Percentiles rank a stretch among this genome's conserved stretches.
Conservation (phyloP, 1,284 basidiomycete genomes). For the Boletellus deceptivus region DNA sequence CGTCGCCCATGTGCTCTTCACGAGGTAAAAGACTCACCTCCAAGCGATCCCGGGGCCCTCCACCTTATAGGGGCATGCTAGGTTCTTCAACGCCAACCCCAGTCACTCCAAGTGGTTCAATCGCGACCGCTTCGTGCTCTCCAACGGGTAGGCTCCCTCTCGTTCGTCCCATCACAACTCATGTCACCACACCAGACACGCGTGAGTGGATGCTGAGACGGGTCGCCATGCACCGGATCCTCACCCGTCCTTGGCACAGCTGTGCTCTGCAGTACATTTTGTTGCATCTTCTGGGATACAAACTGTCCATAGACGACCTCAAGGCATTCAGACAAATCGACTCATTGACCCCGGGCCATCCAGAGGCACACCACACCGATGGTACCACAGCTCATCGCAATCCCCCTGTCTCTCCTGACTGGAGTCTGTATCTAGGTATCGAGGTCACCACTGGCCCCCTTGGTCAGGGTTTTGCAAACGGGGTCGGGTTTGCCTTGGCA, state of each 20-base stretch:
- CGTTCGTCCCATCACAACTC: conserved; percentile 5
- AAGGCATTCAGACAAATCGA: conserved; percentile 85
- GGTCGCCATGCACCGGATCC: neutral
- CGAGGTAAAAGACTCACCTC: conserved; percentile 45
- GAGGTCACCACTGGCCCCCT: conserved; percentile 97
- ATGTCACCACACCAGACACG: conserved; percentile 49
- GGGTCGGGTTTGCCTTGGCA: conserved; percentile 90
- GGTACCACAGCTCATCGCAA: conserved; percentile 41
- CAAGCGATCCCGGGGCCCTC: neutral
- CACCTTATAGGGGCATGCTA: conserved; percentile 30
- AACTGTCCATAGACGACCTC: conserved; percentile 81
- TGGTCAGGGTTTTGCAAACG: conserved; percentile 92
- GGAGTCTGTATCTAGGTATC: conserved; percentile 48
- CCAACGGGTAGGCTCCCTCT: conserved; percentile 58
- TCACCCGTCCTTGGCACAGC: conserved; percentile 38
- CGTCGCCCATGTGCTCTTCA: conserved; percentile 84
- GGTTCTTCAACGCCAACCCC: conserved; percentile 85
- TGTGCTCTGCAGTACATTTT: conserved; percentile 85
- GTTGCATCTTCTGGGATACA: conserved; percentile 83
- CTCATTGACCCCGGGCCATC: conserved; percentile 90
- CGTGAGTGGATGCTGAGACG: conserved; percentile 43
- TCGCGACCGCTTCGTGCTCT: conserved; percentile 86
- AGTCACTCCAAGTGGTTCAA: conserved; percentile 90
- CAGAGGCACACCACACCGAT: conserved; percentile 85
- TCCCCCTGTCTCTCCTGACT: conserved; percentile 7